Evolutionary conservation across 2,329 filamentous ascomycete species (phyloP), one percentile per base, ranked within the genome.

Genomic region (Phyllosticta citribraziliensis): DNA sequence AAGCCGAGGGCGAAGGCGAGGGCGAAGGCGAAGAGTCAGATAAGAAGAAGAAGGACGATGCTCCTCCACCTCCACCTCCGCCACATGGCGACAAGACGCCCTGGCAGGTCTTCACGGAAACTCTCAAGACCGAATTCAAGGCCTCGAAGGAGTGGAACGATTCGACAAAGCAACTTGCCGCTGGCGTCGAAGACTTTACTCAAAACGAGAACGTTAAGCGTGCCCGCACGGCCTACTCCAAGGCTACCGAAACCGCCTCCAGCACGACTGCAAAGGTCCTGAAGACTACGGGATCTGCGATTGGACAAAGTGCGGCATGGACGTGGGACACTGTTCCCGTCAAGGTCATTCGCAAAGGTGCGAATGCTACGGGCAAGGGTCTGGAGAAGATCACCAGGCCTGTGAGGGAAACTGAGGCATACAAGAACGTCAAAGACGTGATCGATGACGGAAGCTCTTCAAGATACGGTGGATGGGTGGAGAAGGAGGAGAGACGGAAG

Each of bases 91-190:
- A 96, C 78, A 99, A 99, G 81, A 94, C 93, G 2, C 94, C 94
- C 59, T 97, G 94, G 92, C 91, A 97, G 74, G 94, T 99, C 33
- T 99, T 99, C 79, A 90, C 90, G 70, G 94, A 99, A 72, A 99
- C 94, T n/a, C 84, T 99, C 76, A 85, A 90, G 74, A 83, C 82
- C 62, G 94, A 99, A 76, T 96, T 99, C 78, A 91, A 97, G 75
- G 89, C 91, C 58, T 97, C 92, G 17, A 96, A 97, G 73, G 94
- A 99, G 74, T 99, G 94, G 94, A 96, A 99, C 71, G 94, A 99
- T 72, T 96, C 91, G 52, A 99, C 93, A 52, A 97, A 99, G 79
- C 90, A 94, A 66, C 83, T 99, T 52, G 89, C 90, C 19, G 90
- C 89, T 56, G 89, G 88, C 5, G 91, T 93, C 19, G 88, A 96